Conservation (phyloP, 1,284 basidiomycete genomes). For the Pseudozyma flocculosa region DNA sequence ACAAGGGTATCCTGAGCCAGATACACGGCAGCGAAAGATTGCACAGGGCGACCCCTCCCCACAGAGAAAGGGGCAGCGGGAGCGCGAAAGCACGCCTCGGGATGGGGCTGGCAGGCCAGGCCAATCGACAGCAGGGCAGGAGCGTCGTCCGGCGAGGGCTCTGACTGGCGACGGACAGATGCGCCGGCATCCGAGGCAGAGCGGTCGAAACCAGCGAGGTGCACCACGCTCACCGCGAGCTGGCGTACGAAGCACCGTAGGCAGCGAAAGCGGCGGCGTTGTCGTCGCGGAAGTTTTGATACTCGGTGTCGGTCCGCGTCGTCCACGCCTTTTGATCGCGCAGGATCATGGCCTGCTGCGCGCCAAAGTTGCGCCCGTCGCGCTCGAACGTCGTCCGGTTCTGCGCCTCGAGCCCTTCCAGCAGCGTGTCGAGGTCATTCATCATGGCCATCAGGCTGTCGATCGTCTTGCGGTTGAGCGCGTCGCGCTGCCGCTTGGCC, state of each 20-base stretch:
- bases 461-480: constrained; percentile 36
- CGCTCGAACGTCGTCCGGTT: constrained; percentile 41
- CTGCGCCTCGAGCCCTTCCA: constrained; percentile 43
- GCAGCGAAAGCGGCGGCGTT: constrained; percentile 46
- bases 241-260: constrained; percentile 30
- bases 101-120: too few species aligned
- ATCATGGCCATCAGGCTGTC: constrained; percentile 48
- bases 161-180: too few species aligned
- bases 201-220: too few species aligned
- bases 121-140: too few species aligned
- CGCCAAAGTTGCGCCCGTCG: constrained; percentile 46
- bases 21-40: too few species aligned
- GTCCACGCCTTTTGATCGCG: constrained; percentile 54
- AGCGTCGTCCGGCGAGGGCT: too few species aligned
- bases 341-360: constrained; percentile 52
- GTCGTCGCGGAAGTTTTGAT: constrained; percentile 40
- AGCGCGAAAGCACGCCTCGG: too few species aligned
- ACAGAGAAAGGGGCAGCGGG: too few species aligned
- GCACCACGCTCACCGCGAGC: constrained; percentile 16
- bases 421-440: constrained; percentile 44
- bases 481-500: constrained; percentile 35
- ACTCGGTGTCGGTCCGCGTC: constrained; percentile 42
- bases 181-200: too few species aligned
- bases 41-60: too few species aligned
- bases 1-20: too few species aligned